phyloP scores from a whole-genome alignment of 345 rosid species.

The Brassica juncea region DNA sequence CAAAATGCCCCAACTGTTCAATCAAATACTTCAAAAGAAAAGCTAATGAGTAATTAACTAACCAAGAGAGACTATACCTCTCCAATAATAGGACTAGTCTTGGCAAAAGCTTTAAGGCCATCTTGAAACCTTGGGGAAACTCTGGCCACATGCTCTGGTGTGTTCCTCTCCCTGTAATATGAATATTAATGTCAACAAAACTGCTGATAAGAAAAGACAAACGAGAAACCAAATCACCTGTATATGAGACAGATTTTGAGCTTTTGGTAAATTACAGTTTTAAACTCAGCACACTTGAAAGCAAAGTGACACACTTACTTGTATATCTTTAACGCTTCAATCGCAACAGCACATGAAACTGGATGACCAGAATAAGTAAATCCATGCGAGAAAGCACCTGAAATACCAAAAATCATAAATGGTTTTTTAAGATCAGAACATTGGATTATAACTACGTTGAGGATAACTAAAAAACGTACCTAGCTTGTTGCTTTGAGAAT shows the following conservation, averaged over 20 bases:
- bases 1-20: not conserved
- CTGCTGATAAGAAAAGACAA: not conserved
- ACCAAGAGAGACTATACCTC: conserved; percentile 52
- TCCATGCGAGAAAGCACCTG: conserved; percentile 90
- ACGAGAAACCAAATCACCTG: not conserved
- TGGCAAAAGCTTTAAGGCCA: conserved; percentile 73
- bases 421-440: not conserved
- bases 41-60: not conserved
- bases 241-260: not conserved
- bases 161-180: conserved; percentile 73
- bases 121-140: conserved; percentile 79
- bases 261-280: not conserved
- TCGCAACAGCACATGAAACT: conserved; percentile 86
- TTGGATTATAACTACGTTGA: not conserved
- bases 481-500: conserved; percentile 93
- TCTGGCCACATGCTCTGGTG: conserved; percentile 51
- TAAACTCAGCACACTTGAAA: not conserved
- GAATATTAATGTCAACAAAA: not conserved
- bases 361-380: conserved; percentile 98
- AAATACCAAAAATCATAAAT: not conserved
- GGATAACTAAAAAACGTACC: conserved; percentile 47
- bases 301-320: conserved; percentile 45
- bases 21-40: conserved; percentile 1
- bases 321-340: conserved; percentile 75
- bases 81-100: conserved; percentile 79